Evolutionary conservation across 2,329 filamentous ascomycete species (phyloP).

Genomic region (Claviceps pazoutovae): DNA sequence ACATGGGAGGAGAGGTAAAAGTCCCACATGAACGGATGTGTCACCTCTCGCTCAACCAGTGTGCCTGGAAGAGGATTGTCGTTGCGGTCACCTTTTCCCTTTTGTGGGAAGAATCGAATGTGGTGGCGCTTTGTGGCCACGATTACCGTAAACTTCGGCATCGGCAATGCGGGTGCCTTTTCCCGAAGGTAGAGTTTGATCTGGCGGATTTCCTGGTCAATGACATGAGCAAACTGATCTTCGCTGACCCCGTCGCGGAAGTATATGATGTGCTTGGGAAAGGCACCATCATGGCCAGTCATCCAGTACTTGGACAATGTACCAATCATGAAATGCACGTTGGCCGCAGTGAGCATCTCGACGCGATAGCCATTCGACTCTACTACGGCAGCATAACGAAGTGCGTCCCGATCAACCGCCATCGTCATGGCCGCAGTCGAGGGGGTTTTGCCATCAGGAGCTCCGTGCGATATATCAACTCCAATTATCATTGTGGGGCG

Average conservation of each 20-base stretch:
- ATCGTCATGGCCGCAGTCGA: slow-evolving; percentile 84
- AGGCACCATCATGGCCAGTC: slow-evolving; percentile 25
- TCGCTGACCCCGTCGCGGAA: slow-evolving; percentile 88
- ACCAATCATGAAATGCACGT: slow-evolving; percentile 51
- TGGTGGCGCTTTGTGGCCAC: slow-evolving; percentile 91
- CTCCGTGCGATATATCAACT: slow-evolving; percentile 76
- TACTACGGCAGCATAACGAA: slow-evolving; percentile 64
- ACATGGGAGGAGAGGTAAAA: slow-evolving; percentile 53
- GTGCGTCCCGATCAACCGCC: slow-evolving; percentile 56
- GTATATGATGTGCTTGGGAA: slow-evolving; percentile 69
- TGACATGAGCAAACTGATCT: slow-evolving; percentile 67
- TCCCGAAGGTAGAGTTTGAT: slow-evolving; percentile 49
- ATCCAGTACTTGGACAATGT: slow-evolving; percentile 54
- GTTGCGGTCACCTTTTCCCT: slow-evolving; percentile 52
- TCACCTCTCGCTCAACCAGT: slow-evolving; percentile 78
- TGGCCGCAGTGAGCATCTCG: slow-evolving; percentile 61
- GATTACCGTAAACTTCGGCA: slow-evolving; percentile 66
- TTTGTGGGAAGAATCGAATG: slow-evolving; percentile 74
- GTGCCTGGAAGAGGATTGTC: slow-evolving; percentile 76
- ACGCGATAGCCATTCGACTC: slow-evolving; percentile 72
- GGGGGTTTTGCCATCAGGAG: slow-evolving; percentile 49
- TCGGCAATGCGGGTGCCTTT: slow-evolving; percentile 18
- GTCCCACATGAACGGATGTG: slow-evolving; percentile 80
- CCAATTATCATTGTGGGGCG: slow-evolving; percentile 71
- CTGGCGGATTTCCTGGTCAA: slow-evolving; percentile 61